phyloP scores from a whole-genome alignment of 2,329 filamentous ascomycete species.

The Microsporum ferrugineum region DNA sequence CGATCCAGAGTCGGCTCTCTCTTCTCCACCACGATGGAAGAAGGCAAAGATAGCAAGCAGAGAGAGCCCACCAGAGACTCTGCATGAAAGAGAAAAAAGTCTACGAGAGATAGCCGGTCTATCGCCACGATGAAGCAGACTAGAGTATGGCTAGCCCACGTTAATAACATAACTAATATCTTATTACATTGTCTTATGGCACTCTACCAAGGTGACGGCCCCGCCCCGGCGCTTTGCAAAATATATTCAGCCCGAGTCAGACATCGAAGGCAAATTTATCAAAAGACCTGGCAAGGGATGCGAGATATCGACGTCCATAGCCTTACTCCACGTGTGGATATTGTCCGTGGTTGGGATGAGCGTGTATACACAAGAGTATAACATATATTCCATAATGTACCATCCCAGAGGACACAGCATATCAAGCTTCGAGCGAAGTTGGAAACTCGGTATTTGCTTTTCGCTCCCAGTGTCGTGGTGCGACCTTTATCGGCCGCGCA shows the following conservation, averaged over 20 bases:
- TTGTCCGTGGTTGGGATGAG: not conserved
- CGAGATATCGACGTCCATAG: not conserved
- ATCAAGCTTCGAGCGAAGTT: not conserved
- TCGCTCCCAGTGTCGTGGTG: not conserved
- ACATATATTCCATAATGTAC: not conserved
- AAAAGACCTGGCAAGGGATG: not conserved
- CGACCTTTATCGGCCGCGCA: not conserved
- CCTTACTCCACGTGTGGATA: not conserved
- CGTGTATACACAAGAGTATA: not conserved
- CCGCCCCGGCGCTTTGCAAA: not conserved
- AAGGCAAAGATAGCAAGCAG: not conserved
- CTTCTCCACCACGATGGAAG: too few species aligned
- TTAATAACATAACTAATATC: not conserved
- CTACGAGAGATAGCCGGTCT: not conserved
- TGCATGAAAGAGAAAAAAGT: not conserved
- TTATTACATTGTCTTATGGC: too few species aligned
- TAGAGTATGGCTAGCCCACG: not conserved
- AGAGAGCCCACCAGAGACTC: not conserved
- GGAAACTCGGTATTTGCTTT: conserved; percentile 3
- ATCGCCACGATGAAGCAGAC: not conserved
- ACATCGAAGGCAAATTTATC: not conserved
- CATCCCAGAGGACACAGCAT: not conserved
- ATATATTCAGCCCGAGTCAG: not conserved
- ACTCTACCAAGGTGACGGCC: not conserved
- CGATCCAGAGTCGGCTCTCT: too few species aligned